Evolutionary conservation across 225 moss, liverwort and hornwort species (phyloP).

Genomic region (Marchantia polymorpha): DNA sequence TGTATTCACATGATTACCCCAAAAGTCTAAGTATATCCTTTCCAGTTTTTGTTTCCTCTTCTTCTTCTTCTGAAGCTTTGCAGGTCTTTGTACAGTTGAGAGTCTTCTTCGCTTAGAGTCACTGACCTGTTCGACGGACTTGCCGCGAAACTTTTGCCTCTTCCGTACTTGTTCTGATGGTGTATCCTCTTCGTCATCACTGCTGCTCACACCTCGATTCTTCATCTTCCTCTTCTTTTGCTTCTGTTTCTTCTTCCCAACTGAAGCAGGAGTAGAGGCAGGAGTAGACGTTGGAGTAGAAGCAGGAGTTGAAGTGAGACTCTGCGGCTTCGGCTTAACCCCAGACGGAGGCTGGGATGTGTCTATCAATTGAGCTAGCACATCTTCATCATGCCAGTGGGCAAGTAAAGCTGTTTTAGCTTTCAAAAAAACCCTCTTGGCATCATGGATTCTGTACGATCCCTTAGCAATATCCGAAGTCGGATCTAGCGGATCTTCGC

Average conservation of each 20-base stretch:
- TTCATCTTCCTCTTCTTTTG: slow-evolving; percentile 27
- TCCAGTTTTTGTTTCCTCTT: slow-evolving; percentile 11
- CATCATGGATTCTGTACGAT: slow-evolving; percentile 35
- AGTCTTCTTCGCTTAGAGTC: slow-evolving; percentile 8
- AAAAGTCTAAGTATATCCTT: slow-evolving; percentile 15
- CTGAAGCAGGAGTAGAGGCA: not conserved
- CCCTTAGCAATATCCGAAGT: slow-evolving; percentile 32
- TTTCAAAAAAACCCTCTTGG: slow-evolving; percentile 26
- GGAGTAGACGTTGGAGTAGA: slow-evolving; percentile 10
- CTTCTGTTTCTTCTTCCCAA: slow-evolving; percentile 4
- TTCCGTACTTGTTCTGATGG: not conserved
- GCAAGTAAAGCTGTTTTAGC: slow-evolving; percentile 25
- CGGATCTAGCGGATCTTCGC: slow-evolving; percentile 38
- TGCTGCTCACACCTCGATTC: not conserved
- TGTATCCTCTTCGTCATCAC: slow-evolving; percentile 18
- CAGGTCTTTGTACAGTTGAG: not conserved
- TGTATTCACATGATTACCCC: not conserved
- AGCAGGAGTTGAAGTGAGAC: not conserved
- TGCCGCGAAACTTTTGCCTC: slow-evolving; percentile 5
- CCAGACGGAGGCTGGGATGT: not conserved
- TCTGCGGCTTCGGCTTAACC: not conserved
- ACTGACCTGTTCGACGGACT: slow-evolving; percentile 14
- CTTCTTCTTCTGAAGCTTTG: slow-evolving; percentile 15
- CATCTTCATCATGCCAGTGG: slow-evolving; percentile 34
- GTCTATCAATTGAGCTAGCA: slow-evolving; percentile 26